Base-by-base conservation (phyloP, 306 rosid species). In the Citrullus mucosospermus region DNA sequence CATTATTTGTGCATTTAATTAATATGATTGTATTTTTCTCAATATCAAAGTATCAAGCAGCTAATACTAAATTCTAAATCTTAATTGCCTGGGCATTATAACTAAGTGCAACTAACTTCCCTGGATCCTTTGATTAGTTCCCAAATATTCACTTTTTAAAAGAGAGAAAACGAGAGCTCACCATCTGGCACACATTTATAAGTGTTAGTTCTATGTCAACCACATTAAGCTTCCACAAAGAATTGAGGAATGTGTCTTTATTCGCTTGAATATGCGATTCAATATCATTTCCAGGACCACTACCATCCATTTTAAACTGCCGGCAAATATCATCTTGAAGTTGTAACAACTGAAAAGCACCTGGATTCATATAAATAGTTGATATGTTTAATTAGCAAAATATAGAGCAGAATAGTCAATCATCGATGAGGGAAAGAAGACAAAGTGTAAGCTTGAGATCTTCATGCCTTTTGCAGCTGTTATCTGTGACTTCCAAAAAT, bases 121-220 rank as follows among this genome's bases (percentile, higher is more conserved):
- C 57, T 44, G 41, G 57, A 43, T 43, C 43, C 34, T n/a, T 43
- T 13, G 56, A 70, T 70, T 30, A 51, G 61, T 80, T 22, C 11
- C 55, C 75, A 69, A 55, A 71, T 51, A 55, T 75, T 73, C 60
- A 71, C 65, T 77, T 38, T n/a, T 34, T 1, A 8, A 57, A 54
- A 41, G 57, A 53, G 57, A 5, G 57, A 53, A 16, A 20, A 39
- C 72, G 39, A 83, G 83, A 82, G 72, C 93, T 86, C 80, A 95
- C 99, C 97, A 91, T 87, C 83, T 95, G 99, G 79, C 97, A 95
- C 82, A 95, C 97, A 69, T 88, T 93, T 67, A 86, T 80, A 73
- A 95, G 92, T 22, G 99, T 95, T 71, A 90, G 86, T 92, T 95
- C 99, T 80, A 95, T 87, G 86, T 95, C 99, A 32, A 92, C 92